Conservation (phyloP, 176 grass and related monocot species). For the Eremochloa ophiuroides region DNA sequence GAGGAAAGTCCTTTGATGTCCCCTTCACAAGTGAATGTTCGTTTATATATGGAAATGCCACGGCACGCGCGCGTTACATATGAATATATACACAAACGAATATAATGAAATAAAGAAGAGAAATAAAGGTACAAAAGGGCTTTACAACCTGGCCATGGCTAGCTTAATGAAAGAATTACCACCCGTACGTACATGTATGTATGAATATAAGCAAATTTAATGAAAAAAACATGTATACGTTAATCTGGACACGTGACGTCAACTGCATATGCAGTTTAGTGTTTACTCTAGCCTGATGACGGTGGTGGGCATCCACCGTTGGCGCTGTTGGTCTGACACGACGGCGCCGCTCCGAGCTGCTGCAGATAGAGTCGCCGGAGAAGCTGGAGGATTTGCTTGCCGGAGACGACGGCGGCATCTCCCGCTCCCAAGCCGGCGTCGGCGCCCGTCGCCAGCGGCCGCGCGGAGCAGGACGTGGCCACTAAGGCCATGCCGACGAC, state of each 20-base stretch:
- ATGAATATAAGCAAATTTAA: background rate
- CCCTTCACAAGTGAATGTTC: too few species aligned
- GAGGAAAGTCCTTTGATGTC: too few species aligned
- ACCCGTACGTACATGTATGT: too few species aligned
- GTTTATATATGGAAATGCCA: too few species aligned
- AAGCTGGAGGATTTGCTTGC: conserved; percentile 18
- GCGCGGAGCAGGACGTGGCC: conserved; percentile 24
- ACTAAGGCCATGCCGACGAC: background rate
- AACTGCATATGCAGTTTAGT: too few species aligned
- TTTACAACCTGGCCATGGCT: too few species aligned
- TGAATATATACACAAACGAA: too few species aligned
- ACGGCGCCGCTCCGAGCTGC: conserved; percentile 26
- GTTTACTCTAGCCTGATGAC: background rate
- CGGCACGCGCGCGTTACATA: too few species aligned
- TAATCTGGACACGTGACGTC: too few species aligned
- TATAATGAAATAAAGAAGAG: too few species aligned
- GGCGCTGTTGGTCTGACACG: conserved; percentile 29
- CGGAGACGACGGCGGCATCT: background rate
- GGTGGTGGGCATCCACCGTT: conserved; percentile 31
- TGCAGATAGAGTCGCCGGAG: conserved; percentile 36
- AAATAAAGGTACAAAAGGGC: too few species aligned
- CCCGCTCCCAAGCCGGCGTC: background rate
- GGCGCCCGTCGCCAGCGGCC: background rate
- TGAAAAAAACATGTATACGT: background rate
- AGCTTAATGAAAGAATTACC: too few species aligned